phyloP scores from a whole-genome alignment of 805 yeast genomes.

The Yarrowia porcina region DNA sequence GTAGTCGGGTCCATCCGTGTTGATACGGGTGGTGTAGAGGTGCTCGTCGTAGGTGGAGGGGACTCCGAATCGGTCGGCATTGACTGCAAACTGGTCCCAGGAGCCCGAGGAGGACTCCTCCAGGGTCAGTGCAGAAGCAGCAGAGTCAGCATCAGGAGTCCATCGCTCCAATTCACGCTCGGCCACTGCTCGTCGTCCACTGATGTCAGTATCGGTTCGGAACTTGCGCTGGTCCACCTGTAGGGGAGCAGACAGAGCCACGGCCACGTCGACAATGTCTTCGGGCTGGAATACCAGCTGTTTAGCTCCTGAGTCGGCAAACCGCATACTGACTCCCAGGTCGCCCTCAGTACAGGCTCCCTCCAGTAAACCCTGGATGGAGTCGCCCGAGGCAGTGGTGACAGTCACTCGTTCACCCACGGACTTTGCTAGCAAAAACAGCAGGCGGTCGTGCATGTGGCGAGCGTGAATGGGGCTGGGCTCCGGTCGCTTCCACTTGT shows the following conservation, averaged over 20 bases:
- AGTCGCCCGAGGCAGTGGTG: constrained; percentile 60
- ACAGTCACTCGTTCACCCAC: constrained; percentile 57
- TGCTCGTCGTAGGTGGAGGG: constrained; percentile 80
- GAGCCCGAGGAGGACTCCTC: constrained; percentile 38
- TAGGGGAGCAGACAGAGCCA: constrained; percentile 8
- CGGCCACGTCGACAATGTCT: constrained; percentile 34
- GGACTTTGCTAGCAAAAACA: constrained; percentile 54
- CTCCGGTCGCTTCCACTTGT: constrained; percentile 21
- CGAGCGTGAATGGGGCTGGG: constrained; percentile 29
- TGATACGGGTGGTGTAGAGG: constrained; percentile 75
- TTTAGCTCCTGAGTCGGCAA: constrained; percentile 48
- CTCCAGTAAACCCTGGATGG: constrained; percentile 56
- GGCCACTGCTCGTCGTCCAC: constrained; percentile 43
- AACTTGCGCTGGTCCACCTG: constrained; percentile 40
- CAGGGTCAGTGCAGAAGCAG: constrained; percentile 34
- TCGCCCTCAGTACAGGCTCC: constrained; percentile 47
- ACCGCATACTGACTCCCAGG: constrained; percentile 54
- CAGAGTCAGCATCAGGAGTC: constrained; percentile 64
- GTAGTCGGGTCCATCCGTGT: constrained; percentile 72
- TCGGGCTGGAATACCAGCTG: constrained; percentile 46
- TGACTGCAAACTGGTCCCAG: constrained; percentile 97
- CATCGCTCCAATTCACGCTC: constrained; percentile 81
- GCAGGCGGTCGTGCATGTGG: constrained; percentile 54
- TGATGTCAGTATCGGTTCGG: constrained; percentile 83
- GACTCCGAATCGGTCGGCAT: constrained; percentile 84